These are phyloP conservation scores for Phytophthora citricola DNA, from an alignment of 352 stramenopile species.

Conservation along the genomic window DNA sequence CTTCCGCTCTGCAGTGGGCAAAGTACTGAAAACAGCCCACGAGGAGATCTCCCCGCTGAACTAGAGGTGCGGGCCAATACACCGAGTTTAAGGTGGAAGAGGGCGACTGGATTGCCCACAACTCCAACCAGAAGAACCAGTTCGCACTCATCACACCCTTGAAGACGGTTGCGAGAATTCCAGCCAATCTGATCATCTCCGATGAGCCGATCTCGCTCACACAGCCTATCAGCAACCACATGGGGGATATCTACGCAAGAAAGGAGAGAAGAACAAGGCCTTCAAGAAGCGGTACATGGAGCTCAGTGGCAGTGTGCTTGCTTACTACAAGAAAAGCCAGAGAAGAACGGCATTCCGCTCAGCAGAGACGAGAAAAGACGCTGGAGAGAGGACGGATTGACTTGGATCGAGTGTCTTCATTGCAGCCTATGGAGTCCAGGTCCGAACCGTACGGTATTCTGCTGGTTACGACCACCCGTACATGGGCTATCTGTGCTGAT, in stretches of 20 bases:
- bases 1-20: conserved; percentile 75
- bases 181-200: conserved; percentile 71
- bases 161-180: conserved; percentile 83
- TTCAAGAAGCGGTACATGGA: conserved; percentile 90
- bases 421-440: conserved; percentile 76
- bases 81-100: conserved; percentile 87
- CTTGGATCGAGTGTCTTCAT: conserved; percentile 78
- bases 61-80: conserved; percentile 91
- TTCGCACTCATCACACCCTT: conserved; percentile 81
- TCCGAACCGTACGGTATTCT: conserved; percentile 78
- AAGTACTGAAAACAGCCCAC: conserved; percentile 79
- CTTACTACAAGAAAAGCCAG: conserved; percentile 91
- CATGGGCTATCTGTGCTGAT: conserved; percentile 79
- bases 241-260: conserved; percentile 85
- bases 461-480: conserved; percentile 78
- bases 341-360: conserved; percentile 78
- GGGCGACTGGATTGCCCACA: conserved; percentile 88
- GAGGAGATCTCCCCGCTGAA: conserved; percentile 83
- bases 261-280: conserved; percentile 84
- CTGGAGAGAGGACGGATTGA: conserved; percentile 80
- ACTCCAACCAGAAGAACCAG: conserved; percentile 78
- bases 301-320: conserved; percentile 70
- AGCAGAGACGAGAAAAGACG: conserved; percentile 78
- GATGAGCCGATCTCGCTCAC: conserved; percentile 48
- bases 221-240: conserved; percentile 54